These are phyloP conservation scores for Ustilago nuda DNA, from an alignment of 1,284 basidiomycete genomes.

Conservation along the genomic window DNA sequence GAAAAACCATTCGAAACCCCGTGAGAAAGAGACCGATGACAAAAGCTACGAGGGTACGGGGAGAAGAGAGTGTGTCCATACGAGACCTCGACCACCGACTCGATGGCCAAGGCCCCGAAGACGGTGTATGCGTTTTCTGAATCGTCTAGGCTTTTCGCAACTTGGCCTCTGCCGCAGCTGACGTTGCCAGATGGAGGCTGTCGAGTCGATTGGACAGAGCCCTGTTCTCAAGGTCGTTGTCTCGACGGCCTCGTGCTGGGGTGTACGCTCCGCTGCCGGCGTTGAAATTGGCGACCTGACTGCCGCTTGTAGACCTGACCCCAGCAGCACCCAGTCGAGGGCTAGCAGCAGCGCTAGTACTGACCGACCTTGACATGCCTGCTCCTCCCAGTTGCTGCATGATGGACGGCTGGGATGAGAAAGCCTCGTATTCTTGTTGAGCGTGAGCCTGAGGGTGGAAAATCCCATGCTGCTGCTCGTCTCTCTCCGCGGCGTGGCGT, in stretches of 20 bases:
- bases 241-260: conserved; percentile 32
- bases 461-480: conserved; percentile 52
- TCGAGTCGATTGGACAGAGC: conserved; percentile 50
- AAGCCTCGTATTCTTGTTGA: conserved; percentile 26
- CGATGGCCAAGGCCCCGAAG: background rate
- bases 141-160: conserved; percentile 17
- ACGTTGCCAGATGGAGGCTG: conserved; percentile 35
- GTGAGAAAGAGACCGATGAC: conserved; percentile 14
- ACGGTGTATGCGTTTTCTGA: background rate
- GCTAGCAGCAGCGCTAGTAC: conserved; percentile 41
- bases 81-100: background rate
- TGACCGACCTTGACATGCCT: conserved; percentile 40
- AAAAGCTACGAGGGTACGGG: background rate
- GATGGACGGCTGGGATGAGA: conserved; percentile 42
- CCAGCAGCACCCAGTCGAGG: conserved; percentile 22
- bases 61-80: conserved; percentile 16
- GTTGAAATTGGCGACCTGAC: background rate
- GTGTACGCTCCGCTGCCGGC: conserved; percentile 26
- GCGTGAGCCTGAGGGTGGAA: conserved; percentile 13
- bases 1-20: background rate
- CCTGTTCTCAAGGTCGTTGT: conserved; percentile 38
- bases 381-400: conserved; percentile 49
- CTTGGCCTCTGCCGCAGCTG: conserved; percentile 25
- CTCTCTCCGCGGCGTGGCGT: conserved; percentile 44
- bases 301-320: conserved; percentile 16